Percentiles rank a stretch among this genome's conserved stretches.
These are phyloP conservation scores for Phytomonas sp. DNA, from an alignment of 208 protist genomes.

Conservation along the genomic window DNA sequence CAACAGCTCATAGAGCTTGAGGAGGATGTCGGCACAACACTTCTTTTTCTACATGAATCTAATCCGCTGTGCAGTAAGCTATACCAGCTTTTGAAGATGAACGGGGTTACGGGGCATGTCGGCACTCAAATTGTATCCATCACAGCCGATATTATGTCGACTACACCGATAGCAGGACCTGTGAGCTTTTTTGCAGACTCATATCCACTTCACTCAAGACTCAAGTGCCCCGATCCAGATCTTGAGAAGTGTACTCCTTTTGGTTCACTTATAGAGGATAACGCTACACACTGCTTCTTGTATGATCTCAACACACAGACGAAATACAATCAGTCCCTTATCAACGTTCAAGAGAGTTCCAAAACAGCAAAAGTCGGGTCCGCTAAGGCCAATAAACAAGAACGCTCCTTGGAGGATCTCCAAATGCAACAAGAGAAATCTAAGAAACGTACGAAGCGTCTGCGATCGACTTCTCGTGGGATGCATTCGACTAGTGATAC, in stretches of 20 bases:
- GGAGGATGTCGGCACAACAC: slow-evolving; percentile 57
- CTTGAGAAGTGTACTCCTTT: slow-evolving; percentile 38
- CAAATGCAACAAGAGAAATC: not conserved
- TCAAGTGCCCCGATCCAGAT: slow-evolving; percentile 64
- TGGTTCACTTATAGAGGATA: slow-evolving; percentile 37
- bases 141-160: slow-evolving; percentile 23
- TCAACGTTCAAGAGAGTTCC: slow-evolving; percentile 6
- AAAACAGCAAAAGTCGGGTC: not conserved
- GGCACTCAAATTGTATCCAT: slow-evolving; percentile 23
- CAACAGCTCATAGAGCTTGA: slow-evolving; percentile 57
- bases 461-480: not conserved
- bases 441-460: not conserved
- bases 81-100: slow-evolving; percentile 18
- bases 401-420: not conserved
- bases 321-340: slow-evolving; percentile 46
- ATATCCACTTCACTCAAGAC: slow-evolving; percentile 45
- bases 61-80: slow-evolving; percentile 25
- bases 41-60: slow-evolving; percentile 69
- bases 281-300: slow-evolving; percentile 48
- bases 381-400: not conserved
- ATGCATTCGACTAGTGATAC: not conserved
- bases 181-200: slow-evolving; percentile 47
- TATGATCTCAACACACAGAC: slow-evolving; percentile 59
- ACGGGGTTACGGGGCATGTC: slow-evolving; percentile 6
- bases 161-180: slow-evolving; percentile 52